Evolutionary conservation across 1,284 basidiomycete species (phyloP).

Genomic region (Volvariella surrecta): DNA sequence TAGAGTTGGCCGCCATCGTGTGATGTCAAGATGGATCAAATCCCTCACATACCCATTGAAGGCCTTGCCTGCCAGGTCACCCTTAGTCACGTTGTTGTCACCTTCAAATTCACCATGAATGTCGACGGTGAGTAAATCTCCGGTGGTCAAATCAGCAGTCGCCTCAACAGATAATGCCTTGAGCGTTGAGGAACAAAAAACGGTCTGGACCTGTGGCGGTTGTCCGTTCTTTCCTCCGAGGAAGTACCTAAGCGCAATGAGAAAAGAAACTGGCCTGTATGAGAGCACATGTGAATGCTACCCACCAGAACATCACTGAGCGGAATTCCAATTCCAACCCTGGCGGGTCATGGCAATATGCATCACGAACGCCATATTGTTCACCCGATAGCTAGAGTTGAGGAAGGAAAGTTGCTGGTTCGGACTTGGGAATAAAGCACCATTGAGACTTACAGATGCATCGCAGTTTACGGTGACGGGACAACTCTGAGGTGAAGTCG

Average conservation of each 20-base stretch:
- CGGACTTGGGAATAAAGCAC: not conserved
- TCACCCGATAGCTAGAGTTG: conserved; percentile 21
- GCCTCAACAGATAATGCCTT: conserved; percentile 33
- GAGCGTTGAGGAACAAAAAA: conserved; percentile 50
- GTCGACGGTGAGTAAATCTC: conserved; percentile 28
- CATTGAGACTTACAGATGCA: conserved; percentile 18
- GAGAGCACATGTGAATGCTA: no score
- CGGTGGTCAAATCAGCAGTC: conserved; percentile 33
- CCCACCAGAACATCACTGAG: conserved; percentile 53
- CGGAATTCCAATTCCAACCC: conserved; percentile 28
- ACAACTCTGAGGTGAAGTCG: conserved; percentile 38
- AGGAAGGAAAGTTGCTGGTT: not conserved
- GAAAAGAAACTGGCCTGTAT: no score
- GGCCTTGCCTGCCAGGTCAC: conserved; percentile 30
- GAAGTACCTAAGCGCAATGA: conserved; percentile 27
- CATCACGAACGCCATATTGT: conserved; percentile 39
- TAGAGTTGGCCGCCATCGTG: no score
- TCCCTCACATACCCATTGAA: conserved; percentile 43
- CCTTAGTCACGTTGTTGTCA: conserved; percentile 43
- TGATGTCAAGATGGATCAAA: conserved; percentile 1
- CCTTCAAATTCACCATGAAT: conserved; percentile 18
- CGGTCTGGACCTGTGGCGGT: conserved; percentile 30
- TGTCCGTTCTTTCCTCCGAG: conserved; percentile 18
- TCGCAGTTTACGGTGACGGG: conserved; percentile 26
- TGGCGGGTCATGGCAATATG: conserved; percentile 26